Percentiles rank a stretch among this genome's conserved stretches.
Evolutionary conservation across 805 yeast genomes (phyloP).

Genomic region (Kregervanrija delftensis): DNA sequence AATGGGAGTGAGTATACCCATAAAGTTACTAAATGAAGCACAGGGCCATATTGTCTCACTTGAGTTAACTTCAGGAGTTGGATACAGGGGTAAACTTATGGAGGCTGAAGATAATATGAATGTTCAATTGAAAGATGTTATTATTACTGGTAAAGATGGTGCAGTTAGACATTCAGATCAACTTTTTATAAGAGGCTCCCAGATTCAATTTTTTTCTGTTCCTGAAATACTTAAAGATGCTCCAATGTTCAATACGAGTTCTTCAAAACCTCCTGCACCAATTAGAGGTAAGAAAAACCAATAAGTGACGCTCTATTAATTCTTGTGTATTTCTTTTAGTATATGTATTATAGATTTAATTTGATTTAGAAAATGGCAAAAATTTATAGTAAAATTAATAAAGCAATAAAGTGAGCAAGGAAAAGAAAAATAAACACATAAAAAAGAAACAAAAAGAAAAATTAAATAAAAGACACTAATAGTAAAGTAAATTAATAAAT

Average conservation of each 20-base stretch:
- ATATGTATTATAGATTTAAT: no score
- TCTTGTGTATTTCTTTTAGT: no score
- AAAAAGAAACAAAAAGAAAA: background rate
- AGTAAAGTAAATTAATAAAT: background rate
- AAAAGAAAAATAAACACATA: background rate
- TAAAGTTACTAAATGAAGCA: slow-evolving; percentile 65
- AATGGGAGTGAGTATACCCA: slow-evolving; percentile 73
- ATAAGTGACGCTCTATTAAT: background rate
- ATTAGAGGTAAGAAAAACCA: slow-evolving; percentile 38
- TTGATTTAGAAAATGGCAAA: no score
- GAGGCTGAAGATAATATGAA: slow-evolving; percentile 95
- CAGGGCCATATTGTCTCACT: slow-evolving; percentile 79
- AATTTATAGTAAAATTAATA: no score
- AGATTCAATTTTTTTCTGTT: slow-evolving; percentile 72
- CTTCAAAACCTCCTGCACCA: slow-evolving; percentile 64
- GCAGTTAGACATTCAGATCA: slow-evolving; percentile 69
- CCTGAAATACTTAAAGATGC: slow-evolving; percentile 88
- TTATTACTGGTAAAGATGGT: slow-evolving; percentile 73
- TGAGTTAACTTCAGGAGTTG: slow-evolving; percentile 79
- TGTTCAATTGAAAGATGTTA: slow-evolving; percentile 74
- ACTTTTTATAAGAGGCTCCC: slow-evolving; percentile 88
- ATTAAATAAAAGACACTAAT: background rate
- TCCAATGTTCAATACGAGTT: slow-evolving; percentile 64
- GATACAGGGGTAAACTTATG: slow-evolving; percentile 78
- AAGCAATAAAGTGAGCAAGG: background rate